Conservation (phyloP, 2,329 filamentous ascomycete genomes). For the Teratosphaeria zuluensis region DNA sequence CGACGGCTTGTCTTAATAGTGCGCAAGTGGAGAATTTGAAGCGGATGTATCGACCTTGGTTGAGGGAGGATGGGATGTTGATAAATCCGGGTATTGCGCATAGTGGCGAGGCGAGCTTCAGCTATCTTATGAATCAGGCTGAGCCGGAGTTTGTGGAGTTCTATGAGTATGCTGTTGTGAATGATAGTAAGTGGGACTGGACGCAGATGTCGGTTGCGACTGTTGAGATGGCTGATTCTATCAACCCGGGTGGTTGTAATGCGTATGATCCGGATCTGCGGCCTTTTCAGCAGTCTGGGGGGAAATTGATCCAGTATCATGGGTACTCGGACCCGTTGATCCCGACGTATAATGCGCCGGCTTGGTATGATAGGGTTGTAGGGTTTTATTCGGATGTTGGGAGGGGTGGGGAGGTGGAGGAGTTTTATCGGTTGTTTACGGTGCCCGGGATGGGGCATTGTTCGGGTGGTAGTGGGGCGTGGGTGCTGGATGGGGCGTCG, state of each 20-base stretch:
- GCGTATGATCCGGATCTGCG: conserved; percentile 40
- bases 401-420: conserved; percentile 22
- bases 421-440: conserved; percentile 35
- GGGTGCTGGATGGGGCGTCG: conserved; percentile 34
- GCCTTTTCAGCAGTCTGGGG: conserved; percentile 33
- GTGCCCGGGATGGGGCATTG: conserved; percentile 38
- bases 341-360: conserved; percentile 23
- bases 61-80: background rate
- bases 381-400: conserved; percentile 42
- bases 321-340: conserved; percentile 39
- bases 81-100: background rate
- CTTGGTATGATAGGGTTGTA: conserved; percentile 31
- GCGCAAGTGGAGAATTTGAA: background rate
- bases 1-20: too few relatives aligned
- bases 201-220: too few relatives aligned
- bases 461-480: conserved; percentile 28
- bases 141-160: background rate
- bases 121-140: background rate
- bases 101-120: background rate
- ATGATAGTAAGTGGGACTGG: background rate
- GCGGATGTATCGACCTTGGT: conserved; percentile 3
- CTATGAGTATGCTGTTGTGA: background rate
- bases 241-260: conserved; percentile 40
- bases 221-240: conserved; percentile 27
- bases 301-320: conserved; percentile 34